Base-by-base conservation (phyloP, 371 early-diverging fungal genomes). In the Fennellomyces sp. region DNA sequence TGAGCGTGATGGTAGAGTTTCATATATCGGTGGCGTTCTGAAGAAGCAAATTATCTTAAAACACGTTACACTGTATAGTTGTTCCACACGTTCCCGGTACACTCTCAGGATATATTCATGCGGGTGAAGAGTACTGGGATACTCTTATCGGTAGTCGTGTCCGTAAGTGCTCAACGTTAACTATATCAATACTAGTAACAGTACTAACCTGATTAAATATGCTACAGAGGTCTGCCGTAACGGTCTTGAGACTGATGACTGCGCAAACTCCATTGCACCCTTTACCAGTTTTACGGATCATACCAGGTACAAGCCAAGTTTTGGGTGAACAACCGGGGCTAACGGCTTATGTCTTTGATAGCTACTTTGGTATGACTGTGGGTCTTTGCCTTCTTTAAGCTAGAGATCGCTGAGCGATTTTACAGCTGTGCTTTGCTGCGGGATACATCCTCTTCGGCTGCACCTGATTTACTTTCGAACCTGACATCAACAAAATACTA, bases 1-100 rank as follows among this genome's bases (percentile, higher is more conserved):
- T 28, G 49, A 68, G 21, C 56, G 64, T 10, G 68, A 68, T 47
- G 56, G 68, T 68, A 56, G 47, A 60, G 12, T 8, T 36, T n/a
- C 23, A 31, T 47, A n/a, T n/a, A n/a, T n/a, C n/a, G n/a, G n/a
- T n/a, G n/a, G n/a, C n/a, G n/a, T n/a, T n/a, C n/a, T n/a, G n/a
- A n/a, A n/a, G n/a, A n/a, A n/a, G 8, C 28, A 28, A 50, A 28
- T 13, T 17, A 13, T 39, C 50, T 5, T 28, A 5, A 30, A 39
- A 33, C 35, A 33, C 35, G 13, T 33, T 33, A 13, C 13, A 33
- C 35, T 33, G 6, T 33, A 13, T 48, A 65, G 65, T 65, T 27
- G 60, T 65, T 2, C 59, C 65, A 21, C 65, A 60, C 30, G 36
- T 59, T 29, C 59, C 65, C 13, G 60, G 55, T 13, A 45, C 39